Evolutionary conservation across 805 yeast genomes (phyloP).

Genomic region (Brettanomyces bruxellensis): DNA sequence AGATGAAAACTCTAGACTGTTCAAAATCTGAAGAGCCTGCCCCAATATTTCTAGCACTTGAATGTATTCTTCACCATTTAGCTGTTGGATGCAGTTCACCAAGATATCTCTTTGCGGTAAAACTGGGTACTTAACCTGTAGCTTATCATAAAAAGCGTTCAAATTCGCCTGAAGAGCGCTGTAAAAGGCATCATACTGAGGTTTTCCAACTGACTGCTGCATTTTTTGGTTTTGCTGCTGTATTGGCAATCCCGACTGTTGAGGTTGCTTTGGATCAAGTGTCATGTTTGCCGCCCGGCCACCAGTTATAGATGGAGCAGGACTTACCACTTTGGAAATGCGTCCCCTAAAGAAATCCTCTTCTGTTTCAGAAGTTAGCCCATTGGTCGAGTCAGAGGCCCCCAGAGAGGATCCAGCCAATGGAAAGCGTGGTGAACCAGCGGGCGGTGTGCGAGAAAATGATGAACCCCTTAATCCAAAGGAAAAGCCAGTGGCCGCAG

Average conservation of each 20-base stretch:
- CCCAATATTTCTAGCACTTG: conserved; percentile 32
- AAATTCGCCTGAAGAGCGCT: conserved; percentile 26
- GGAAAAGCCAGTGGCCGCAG: conserved; percentile 24
- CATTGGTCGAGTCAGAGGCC: conserved; percentile 12
- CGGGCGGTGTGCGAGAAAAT: not conserved
- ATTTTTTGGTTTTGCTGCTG: conserved; percentile 7
- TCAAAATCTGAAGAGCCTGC: conserved; percentile 30
- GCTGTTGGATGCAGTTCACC: conserved; percentile 15
- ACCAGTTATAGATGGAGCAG: conserved; percentile 8
- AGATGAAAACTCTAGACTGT: conserved; percentile 17
- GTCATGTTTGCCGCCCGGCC: not conserved
- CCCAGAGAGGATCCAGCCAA: no score
- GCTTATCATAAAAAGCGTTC: conserved; percentile 32
- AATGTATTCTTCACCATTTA: conserved; percentile 23
- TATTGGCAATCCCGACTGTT: not conserved
- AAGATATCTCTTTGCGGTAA: conserved; percentile 28
- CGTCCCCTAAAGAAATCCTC: conserved; percentile 20
- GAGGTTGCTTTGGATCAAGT: not conserved
- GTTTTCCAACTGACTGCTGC: conserved; percentile 9
- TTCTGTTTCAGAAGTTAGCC: conserved; percentile 24
- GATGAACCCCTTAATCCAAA: conserved; percentile 9
- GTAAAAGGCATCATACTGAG: conserved; percentile 13
- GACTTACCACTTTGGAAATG: not conserved
- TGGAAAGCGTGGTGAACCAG: conserved; percentile 3
- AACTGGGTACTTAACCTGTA: conserved; percentile 38